Evolutionary conservation across 768 basidiomycete genomes (phyloP).

Genomic region (Pulveroboletus frians): DNA sequence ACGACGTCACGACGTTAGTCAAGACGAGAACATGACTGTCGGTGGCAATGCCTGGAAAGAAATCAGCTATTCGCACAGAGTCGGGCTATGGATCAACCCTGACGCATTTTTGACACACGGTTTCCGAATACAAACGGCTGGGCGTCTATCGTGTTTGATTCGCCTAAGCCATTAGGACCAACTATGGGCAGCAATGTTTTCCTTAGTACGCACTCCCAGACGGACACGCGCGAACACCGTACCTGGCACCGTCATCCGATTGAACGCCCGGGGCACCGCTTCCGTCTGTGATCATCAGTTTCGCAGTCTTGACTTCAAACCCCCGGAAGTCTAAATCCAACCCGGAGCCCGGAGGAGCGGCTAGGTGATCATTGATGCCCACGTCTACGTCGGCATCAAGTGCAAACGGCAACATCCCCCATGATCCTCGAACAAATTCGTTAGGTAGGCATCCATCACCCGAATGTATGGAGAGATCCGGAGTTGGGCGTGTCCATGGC

Average conservation of each 20-base stretch:
- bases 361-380: slow-evolving; percentile 5
- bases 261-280: neutral
- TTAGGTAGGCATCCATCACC: slow-evolving; percentile 58
- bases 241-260: slow-evolving; percentile 8
- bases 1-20: slow-evolving; percentile 4
- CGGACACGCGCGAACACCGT: neutral
- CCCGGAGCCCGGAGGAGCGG: slow-evolving; percentile 6
- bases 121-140: slow-evolving; percentile 97
- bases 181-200: neutral
- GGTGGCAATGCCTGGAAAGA: slow-evolving; percentile 62
- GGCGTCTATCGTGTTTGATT: slow-evolving; percentile 62
- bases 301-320: slow-evolving; percentile 88
- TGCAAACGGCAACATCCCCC: slow-evolving; percentile 39
- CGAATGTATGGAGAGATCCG: slow-evolving; percentile 48
- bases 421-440: slow-evolving; percentile 84
- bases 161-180: no score
- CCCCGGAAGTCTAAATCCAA: slow-evolving; percentile 71
- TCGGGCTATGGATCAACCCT: slow-evolving; percentile 98
- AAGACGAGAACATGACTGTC: slow-evolving; percentile 61
- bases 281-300: slow-evolving; percentile 41
- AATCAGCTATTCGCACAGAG: slow-evolving; percentile 21
- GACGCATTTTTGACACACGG: slow-evolving; percentile 95
- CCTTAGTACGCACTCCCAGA: neutral
- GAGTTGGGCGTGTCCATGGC: slow-evolving; percentile 70
- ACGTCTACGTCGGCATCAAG: slow-evolving; percentile 23